A percentile compares a stretch with the other conserved stretches of the same genome.
Conservation (phyloP, 805 yeast genomes). For the Candida broadrunensis region DNA sequence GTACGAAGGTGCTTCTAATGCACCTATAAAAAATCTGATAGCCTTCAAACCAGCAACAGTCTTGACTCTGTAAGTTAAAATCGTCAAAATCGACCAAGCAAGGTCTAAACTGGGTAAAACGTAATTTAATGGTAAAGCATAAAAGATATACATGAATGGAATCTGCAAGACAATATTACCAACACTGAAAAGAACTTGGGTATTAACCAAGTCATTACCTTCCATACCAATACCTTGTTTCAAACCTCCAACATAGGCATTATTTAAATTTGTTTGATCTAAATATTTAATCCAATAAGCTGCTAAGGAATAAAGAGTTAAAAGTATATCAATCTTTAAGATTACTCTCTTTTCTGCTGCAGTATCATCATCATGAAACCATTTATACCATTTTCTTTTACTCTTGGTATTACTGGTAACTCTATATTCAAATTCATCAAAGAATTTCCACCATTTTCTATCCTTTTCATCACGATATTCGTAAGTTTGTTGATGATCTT, state of each 20-base stretch:
- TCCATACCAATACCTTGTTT: slow-evolving; percentile 51
- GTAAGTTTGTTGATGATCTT: slow-evolving; percentile 1
- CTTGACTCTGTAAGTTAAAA: slow-evolving; percentile 50
- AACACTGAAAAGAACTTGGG: slow-evolving; percentile 55
- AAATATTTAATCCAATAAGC: slow-evolving; percentile 64
- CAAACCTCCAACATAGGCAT: slow-evolving; percentile 69
- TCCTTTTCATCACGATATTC: slow-evolving; percentile 34
- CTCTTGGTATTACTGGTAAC: slow-evolving; percentile 25
- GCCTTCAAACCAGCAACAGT: slow-evolving; percentile 54
- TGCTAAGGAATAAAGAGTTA: slow-evolving; percentile 31
- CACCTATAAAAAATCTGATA: slow-evolving; percentile 63
- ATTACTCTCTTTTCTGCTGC: slow-evolving; percentile 30
- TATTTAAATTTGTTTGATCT: slow-evolving; percentile 57
- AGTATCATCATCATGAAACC: slow-evolving; percentile 50
- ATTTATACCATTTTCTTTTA: slow-evolving; percentile 34
- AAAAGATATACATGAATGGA: slow-evolving; percentile 58
- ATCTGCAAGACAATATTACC: slow-evolving; percentile 62
- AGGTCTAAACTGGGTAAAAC: slow-evolving; percentile 56
- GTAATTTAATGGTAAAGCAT: slow-evolving; percentile 53
- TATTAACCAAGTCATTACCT: slow-evolving; percentile 61
- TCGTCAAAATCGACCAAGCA: slow-evolving; percentile 66
- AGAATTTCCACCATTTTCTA: slow-evolving; percentile 33
- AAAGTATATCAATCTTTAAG: slow-evolving; percentile 27
- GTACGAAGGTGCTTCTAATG: slow-evolving; percentile 62
- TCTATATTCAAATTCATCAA: slow-evolving; percentile 62